These are phyloP conservation scores for Backusella mclennaniae DNA, from an alignment of 192 early-diverging fungal species.

Conservation along the genomic window DNA sequence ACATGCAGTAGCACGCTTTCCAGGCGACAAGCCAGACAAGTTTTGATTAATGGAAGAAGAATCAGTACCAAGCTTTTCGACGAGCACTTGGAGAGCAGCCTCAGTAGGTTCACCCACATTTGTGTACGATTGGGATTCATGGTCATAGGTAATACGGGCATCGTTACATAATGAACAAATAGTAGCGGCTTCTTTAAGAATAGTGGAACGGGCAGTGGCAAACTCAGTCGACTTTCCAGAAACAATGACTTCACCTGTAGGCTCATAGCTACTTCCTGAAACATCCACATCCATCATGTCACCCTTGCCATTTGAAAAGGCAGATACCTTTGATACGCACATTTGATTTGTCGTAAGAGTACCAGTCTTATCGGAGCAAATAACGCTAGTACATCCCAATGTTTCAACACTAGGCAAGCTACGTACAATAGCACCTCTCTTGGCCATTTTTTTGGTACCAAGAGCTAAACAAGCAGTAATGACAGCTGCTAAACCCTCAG, in stretches of 20 bases:
- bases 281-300: conserved; percentile 69
- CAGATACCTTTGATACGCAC: conserved; percentile 68
- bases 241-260: conserved; percentile 65
- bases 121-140: conserved; percentile 53
- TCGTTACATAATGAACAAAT: conserved; percentile 93
- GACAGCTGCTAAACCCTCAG: conserved; percentile 96
- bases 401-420: conserved; percentile 93
- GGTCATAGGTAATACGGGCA: conserved; percentile 78
- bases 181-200: conserved; percentile 74
- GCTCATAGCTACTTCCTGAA: conserved; percentile 84
- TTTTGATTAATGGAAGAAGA: conserved; percentile 63
- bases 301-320: conserved; percentile 51
- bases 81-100: conserved; percentile 91
- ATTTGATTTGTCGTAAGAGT: conserved; percentile 99
- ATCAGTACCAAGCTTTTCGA: conserved; percentile 89
- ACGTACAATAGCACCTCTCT: conserved; percentile 93
- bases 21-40: conserved; percentile 44
- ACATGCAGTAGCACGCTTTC: conserved; percentile 65
- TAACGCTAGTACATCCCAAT: conserved; percentile 93
- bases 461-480: conserved; percentile 98
- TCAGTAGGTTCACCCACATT: conserved; percentile 98
- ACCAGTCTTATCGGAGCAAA: conserved; percentile 99
- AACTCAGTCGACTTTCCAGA: conserved; percentile 28
- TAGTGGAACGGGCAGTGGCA: conserved; percentile 44
- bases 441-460: conserved; percentile 97